These are phyloP conservation scores for Phytophthora idaei DNA, from an alignment of 352 stramenopile genomes.

Conservation along the genomic window DNA sequence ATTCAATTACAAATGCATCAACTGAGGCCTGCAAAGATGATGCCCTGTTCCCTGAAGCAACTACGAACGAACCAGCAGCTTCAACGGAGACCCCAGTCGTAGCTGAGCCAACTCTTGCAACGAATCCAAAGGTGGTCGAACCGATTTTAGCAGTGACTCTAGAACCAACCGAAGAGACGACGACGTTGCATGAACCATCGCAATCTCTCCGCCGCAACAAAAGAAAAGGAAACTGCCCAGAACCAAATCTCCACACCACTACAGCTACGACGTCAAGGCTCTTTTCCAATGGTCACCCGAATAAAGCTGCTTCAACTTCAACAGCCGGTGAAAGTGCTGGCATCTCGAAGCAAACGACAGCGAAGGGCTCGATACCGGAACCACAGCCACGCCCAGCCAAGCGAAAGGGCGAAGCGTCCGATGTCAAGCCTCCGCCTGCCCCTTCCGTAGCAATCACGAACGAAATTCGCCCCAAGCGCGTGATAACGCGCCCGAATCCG, in stretches of 20 bases:
- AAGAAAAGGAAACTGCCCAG: slow-evolving; percentile 22
- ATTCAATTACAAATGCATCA: slow-evolving; percentile 16
- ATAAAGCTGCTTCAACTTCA: neutral
- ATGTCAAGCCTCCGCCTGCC: slow-evolving; percentile 19
- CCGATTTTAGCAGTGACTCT: too few species aligned
- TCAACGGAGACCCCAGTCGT: neutral
- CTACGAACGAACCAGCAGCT: neutral
- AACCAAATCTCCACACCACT: slow-evolving; percentile 9
- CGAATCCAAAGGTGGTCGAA: neutral
- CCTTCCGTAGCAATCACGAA: slow-evolving; percentile 1
- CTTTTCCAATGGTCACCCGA: neutral
- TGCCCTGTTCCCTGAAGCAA: neutral
- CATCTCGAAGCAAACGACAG: slow-evolving; percentile 2
- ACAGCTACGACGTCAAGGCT: neutral
- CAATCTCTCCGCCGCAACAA: slow-evolving; percentile 20
- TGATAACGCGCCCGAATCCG: slow-evolving; percentile 18
- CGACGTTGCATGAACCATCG: slow-evolving; percentile 4
- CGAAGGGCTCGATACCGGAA: slow-evolving; percentile 2
- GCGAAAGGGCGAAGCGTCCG: slow-evolving; percentile 19
- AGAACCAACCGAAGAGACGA: neutral
- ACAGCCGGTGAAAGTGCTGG: neutral
- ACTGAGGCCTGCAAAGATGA: neutral
- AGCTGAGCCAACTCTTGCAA: neutral
- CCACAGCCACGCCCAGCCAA: slow-evolving; percentile 17
- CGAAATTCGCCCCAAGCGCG: slow-evolving; percentile 18